These are phyloP conservation scores for Sarocladium oryzae DNA, from an alignment of 2,329 filamentous ascomycete species.

Conservation along the genomic window DNA sequence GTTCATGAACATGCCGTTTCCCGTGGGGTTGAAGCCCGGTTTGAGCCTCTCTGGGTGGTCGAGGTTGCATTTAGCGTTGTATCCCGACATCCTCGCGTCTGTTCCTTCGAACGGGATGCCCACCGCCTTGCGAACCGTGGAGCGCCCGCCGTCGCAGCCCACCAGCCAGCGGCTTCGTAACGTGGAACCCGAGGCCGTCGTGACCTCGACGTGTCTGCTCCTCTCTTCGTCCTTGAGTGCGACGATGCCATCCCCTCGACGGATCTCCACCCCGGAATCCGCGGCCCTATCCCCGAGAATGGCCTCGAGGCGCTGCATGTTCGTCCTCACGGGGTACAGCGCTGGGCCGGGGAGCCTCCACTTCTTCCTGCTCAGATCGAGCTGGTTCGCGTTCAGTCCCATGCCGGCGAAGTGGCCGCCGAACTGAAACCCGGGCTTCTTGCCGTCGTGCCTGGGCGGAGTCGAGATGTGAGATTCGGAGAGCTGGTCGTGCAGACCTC, in stretches of 20 bases:
- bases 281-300: conserved; percentile 17
- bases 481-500: conserved; percentile 28
- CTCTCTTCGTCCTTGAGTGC: conserved; percentile 13
- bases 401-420: conserved; percentile 28
- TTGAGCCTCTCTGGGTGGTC: conserved; percentile 22
- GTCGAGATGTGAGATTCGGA: conserved; percentile 13
- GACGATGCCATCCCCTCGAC: conserved; percentile 19
- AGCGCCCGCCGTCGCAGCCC: conserved; percentile 36
- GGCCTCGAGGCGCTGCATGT: conserved; percentile 18
- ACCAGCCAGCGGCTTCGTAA: conserved; percentile 30
- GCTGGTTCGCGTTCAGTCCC: conserved; percentile 18
- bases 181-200: conserved; percentile 10
- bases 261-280: conserved; percentile 21
- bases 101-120: conserved; percentile 31
- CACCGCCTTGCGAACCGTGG: conserved; percentile 29
- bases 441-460: conserved; percentile 7
- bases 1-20: conserved; percentile 22
- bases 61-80: conserved; percentile 24
- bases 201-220: conserved; percentile 20
- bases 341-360: conserved; percentile 26
- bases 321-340: conserved; percentile 15
- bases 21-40: conserved; percentile 19
- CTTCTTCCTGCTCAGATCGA: conserved; percentile 22
- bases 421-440: conserved; percentile 20
- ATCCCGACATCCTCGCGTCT: conserved; percentile 28